Evolutionary conservation across 768 basidiomycete genomes (phyloP).

Genomic region (Hygrocybe punicea): DNA sequence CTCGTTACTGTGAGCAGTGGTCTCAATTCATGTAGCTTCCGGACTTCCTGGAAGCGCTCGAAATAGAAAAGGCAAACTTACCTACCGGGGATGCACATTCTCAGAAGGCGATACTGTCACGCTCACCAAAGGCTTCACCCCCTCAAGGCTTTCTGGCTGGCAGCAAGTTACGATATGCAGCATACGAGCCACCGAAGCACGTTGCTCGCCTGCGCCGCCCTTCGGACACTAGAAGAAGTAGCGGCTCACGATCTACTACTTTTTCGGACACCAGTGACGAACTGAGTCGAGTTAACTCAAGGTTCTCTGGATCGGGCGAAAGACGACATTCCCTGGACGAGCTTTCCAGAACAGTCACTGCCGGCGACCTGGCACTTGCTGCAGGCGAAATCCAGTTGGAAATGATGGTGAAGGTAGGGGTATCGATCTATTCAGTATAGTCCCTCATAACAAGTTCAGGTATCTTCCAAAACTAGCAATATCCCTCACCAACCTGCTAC

Average conservation of each 20-base stretch:
- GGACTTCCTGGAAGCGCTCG: constrained; percentile 58
- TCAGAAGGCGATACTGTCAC: constrained; percentile 4
- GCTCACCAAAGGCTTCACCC: constrained; percentile 16
- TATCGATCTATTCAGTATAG: not conserved
- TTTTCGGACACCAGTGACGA: constrained; percentile 34
- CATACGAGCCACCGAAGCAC: constrained; percentile 62
- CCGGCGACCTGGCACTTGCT: constrained; percentile 47
- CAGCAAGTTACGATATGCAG: constrained; percentile 61
- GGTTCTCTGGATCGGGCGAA: constrained; percentile 28
- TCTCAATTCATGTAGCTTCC: constrained; percentile 52
- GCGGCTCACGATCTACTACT: constrained; percentile 34
- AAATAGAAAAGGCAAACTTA: constrained; percentile 26
- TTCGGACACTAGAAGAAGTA: constrained; percentile 26
- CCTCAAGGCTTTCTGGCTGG: constrained; percentile 28
- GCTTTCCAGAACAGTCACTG: constrained; percentile 31
- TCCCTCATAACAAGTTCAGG: not conserved
- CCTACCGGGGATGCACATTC: constrained; percentile 1
- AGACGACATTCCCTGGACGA: constrained; percentile 17
- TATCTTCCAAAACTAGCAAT: not conserved
- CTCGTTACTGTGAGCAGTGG: not conserved
- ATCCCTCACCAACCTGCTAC: not conserved
- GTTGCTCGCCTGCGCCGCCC: constrained; percentile 44
- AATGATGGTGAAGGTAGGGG: constrained; percentile 22
- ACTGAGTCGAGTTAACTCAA: constrained; percentile 24
- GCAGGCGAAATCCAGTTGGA: constrained; percentile 33